Evolutionary conservation across 163 green algal genomes (phyloP), one percentile per base, ranked within the genome.

Genomic region (Scenedesmus sp.): DNA sequence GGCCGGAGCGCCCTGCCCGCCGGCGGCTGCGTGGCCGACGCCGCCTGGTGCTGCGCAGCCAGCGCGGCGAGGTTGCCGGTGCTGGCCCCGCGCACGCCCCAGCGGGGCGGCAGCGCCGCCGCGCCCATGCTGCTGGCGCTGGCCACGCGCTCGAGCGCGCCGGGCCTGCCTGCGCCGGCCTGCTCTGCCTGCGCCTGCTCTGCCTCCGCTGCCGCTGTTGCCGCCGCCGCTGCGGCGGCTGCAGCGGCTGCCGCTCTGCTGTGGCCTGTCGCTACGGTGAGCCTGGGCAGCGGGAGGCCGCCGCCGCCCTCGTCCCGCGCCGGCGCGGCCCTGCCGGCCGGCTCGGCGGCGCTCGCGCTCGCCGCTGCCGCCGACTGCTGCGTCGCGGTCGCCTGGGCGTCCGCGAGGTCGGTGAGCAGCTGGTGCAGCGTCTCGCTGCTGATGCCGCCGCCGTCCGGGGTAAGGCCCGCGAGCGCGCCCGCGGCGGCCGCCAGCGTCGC

Each of bases 361-460:
- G n/a, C n/a, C n/a, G n/a, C n/a, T n/a, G n/a, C n/a, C n/a, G n/a
- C n/a, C n/a, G n/a, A n/a, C n/a, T n/a, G n/a, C n/a, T n/a, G n/a
- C n/a, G n/a, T n/a, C n/a, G n/a, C n/a, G n/a, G n/a, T 29, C 60
- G 64, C 14, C 67, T 77, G 51, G 39, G 67, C 67, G 26, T 57
- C 33, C 18, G 67, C 67, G 24, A 77, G 33, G 11, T 66, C 29
- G 2, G 34, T 18, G 10, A 77, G 33, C 51, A 77, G 67, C 51
- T 77, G 67, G 14, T 24, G 50, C 22, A 77, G 51, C 51, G 64
- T 51, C 33, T 77, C 22, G n/a, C 67, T 77, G 51, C 51, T 65
- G 11, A 77, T 36, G 4, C 50, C 33, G 3, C 66, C 64, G 34
- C 53, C 44, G n/a, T 28, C 56, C 36, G 56, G 28, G 3, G 56